These are phyloP conservation scores for Xerocomus alliaceus DNA, from an alignment of 1,284 basidiomycete genomes.

Conservation along the genomic window DNA sequence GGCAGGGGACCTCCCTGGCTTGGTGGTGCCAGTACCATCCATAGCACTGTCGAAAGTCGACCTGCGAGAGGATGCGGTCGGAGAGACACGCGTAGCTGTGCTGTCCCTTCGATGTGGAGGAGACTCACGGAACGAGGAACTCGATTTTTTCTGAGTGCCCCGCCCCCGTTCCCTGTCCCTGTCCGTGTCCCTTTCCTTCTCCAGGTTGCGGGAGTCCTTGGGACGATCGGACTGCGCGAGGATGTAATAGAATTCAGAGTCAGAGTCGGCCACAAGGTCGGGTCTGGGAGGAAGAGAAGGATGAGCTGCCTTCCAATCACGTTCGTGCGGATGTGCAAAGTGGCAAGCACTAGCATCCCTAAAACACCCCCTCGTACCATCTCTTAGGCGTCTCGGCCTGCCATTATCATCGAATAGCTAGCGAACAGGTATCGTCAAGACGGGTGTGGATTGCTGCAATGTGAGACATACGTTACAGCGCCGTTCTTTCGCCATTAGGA, in stretches of 20 bases:
- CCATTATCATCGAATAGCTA: conserved; percentile 41
- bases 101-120: conserved; percentile 30
- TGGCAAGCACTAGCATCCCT: conserved; percentile 28
- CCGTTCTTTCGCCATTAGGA: conserved; percentile 25
- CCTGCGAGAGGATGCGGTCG: conserved; percentile 19
- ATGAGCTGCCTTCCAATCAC: conserved; percentile 31
- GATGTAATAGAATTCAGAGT: conserved; percentile 33
- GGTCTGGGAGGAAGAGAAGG: conserved; percentile 33
- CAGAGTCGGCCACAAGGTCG: conserved; percentile 30
- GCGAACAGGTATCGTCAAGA: conserved; percentile 11
- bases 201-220: conserved; percentile 17
- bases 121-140: conserved; percentile 10
- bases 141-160: conserved; percentile 17
- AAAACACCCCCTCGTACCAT: conserved; percentile 31
- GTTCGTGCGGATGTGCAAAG: conserved; percentile 40
- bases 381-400: conserved; percentile 27
- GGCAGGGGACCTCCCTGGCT: conserved; percentile 30
- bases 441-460: neutral
- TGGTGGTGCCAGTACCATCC: conserved; percentile 16
- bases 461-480: conserved; percentile 41
- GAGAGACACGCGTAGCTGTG: conserved; percentile 15
- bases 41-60: conserved; percentile 20
- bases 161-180: neutral
- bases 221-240: conserved; percentile 15
- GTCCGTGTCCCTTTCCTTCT: conserved; percentile 18